These are phyloP conservation scores for Macrolepiota albuminosa DNA, from an alignment of 768 basidiomycete genomes.

Conservation along the genomic window DNA sequence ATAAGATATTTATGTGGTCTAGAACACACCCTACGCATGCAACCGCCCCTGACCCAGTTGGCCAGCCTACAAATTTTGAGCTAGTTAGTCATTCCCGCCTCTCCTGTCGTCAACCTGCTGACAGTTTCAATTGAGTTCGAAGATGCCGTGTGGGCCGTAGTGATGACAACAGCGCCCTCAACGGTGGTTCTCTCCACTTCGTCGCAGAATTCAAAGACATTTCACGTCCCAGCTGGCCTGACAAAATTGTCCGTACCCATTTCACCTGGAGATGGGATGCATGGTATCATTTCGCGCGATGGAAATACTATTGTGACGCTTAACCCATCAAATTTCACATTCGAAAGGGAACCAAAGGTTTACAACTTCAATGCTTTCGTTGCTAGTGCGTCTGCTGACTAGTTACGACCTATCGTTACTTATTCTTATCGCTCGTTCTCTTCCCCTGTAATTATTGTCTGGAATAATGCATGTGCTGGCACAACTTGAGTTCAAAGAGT, in stretches of 20 bases:
- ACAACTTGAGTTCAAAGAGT: not conserved
- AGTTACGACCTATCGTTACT: not conserved
- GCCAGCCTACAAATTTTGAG: conserved; percentile 51
- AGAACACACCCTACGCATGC: conserved; percentile 58
- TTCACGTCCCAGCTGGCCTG: conserved; percentile 50
- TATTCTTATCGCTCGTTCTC: not conserved
- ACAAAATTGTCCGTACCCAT: conserved; percentile 61
- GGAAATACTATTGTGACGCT: conserved; percentile 44
- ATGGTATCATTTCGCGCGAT: conserved; percentile 41
- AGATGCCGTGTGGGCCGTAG: conserved; percentile 68
- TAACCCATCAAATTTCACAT: conserved; percentile 45
- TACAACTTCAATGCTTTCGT: conserved; percentile 78
- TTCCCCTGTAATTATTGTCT: not conserved
- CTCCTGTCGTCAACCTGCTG: not conserved
- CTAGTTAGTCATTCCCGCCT: conserved; percentile 37
- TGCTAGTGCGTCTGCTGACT: conserved; percentile 28
- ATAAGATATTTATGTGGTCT: conserved; percentile 67
- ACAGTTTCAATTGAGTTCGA: conserved; percentile 34
- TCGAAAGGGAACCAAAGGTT: conserved; percentile 43
- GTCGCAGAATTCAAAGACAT: conserved; percentile 35
- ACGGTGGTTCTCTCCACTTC: conserved; percentile 53
- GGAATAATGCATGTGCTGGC: not conserved
- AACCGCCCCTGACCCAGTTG: conserved; percentile 48
- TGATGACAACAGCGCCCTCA: conserved; percentile 52
- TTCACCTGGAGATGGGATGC: conserved; percentile 45